Conservation (phyloP, 2,329 filamentous ascomycete genomes). For the Penicillium concentricum region DNA sequence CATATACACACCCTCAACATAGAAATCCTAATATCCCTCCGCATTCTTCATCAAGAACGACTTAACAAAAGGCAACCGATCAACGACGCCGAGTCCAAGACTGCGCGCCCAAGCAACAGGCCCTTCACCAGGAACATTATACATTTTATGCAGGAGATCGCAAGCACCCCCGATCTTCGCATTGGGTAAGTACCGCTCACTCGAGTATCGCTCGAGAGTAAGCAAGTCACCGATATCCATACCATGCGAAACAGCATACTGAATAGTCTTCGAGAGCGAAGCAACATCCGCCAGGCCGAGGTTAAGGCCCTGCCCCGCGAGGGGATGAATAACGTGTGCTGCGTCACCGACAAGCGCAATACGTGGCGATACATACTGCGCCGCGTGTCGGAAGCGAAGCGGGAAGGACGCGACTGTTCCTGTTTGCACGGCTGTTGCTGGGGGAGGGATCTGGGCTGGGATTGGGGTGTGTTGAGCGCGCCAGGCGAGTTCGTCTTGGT, state of each 20-base stretch:
- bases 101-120: slow-evolving; percentile 79
- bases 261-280: slow-evolving; percentile 71
- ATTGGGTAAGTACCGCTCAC: slow-evolving; percentile 79
- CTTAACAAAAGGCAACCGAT: slow-evolving; percentile 74
- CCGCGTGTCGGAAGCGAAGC: slow-evolving; percentile 86
- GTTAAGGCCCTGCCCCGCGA: slow-evolving; percentile 92
- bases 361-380: slow-evolving; percentile 87
- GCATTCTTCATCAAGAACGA: slow-evolving; percentile 77
- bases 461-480: slow-evolving; percentile 68
- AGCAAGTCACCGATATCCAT: slow-evolving; percentile 80
- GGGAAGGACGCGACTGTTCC: slow-evolving; percentile 86
- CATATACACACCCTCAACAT: not conserved
- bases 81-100: slow-evolving; percentile 71
- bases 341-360: slow-evolving; percentile 90
- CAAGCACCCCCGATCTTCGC: slow-evolving; percentile 73
- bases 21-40: slow-evolving; percentile 30
- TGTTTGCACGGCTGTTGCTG: slow-evolving; percentile 69
- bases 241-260: slow-evolving; percentile 74
- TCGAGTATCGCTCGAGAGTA: slow-evolving; percentile 76
- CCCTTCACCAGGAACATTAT: slow-evolving; percentile 70
- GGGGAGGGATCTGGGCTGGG: slow-evolving; percentile 60
- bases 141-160: slow-evolving; percentile 91
- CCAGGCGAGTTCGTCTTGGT: slow-evolving; percentile 81
- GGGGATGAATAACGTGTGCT: slow-evolving; percentile 90
- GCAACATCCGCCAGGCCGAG: slow-evolving; percentile 88